phyloP scores from a whole-genome alignment of 2,329 filamentous ascomycete genomes.

The Achaetomium macrosporum region DNA sequence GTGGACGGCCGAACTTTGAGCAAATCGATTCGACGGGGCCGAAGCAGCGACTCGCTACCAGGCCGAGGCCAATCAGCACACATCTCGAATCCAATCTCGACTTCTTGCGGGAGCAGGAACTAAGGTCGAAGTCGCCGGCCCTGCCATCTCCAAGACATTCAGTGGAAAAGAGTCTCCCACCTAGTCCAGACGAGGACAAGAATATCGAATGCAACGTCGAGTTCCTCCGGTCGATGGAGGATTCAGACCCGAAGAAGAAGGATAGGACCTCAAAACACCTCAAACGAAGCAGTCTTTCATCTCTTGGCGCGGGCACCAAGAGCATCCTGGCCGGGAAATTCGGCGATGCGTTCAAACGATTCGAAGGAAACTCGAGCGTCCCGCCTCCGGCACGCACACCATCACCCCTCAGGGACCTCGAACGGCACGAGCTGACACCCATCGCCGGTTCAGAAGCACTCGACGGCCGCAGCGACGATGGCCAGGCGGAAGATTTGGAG shows the following conservation, averaged over 20 bases:
- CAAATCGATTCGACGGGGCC: slow-evolving; percentile 52
- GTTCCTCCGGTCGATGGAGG: slow-evolving; percentile 72
- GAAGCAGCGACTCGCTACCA: slow-evolving; percentile 29
- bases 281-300: slow-evolving; percentile 70
- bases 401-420: slow-evolving; percentile 45
- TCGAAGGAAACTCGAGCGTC: slow-evolving; percentile 53
- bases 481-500: slow-evolving; percentile 54
- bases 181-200: slow-evolving; percentile 48
- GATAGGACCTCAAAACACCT: slow-evolving; percentile 49
- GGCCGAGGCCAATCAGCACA: slow-evolving; percentile 71
- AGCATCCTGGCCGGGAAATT: slow-evolving; percentile 82
- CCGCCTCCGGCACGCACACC: slow-evolving; percentile 36
- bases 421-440: slow-evolving; percentile 54
- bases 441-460: slow-evolving; percentile 73
- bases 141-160: slow-evolving; percentile 31
- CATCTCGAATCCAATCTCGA: slow-evolving; percentile 80
- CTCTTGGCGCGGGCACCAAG: slow-evolving; percentile 64
- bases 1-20: slow-evolving; percentile 60
- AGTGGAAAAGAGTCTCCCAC: slow-evolving; percentile 35
- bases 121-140: slow-evolving; percentile 38
- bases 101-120: slow-evolving; percentile 72
- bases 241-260: slow-evolving; percentile 52
- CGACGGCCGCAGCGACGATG: slow-evolving; percentile 61
- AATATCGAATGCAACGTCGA: slow-evolving; percentile 76
- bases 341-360: slow-evolving; percentile 87